phyloP scores from a whole-genome alignment of 345 rosid genomes.

The Anacardium occidentale region DNA sequence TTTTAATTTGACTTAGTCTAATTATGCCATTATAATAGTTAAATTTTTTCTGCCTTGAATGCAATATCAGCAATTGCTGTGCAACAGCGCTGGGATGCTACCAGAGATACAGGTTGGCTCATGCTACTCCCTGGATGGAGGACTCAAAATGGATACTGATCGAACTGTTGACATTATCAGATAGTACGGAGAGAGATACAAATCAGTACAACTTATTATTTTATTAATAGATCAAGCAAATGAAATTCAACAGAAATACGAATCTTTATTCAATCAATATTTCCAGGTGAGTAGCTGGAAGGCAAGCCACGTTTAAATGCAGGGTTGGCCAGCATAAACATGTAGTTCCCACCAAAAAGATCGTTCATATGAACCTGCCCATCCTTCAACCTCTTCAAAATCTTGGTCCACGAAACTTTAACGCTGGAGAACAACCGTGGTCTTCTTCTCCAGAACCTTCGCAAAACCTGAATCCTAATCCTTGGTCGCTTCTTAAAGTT shows the following conservation, averaged over 20 bases:
- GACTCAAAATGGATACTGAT: no score
- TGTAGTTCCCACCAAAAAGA: constrained; percentile 41
- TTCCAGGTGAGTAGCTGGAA: not conserved
- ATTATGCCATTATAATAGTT: no score
- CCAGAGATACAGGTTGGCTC: no score
- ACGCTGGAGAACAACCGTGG: constrained; percentile 19
- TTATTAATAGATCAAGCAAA: no score
- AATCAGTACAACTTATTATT: no score
- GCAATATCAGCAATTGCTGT: no score
- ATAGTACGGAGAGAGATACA: no score
- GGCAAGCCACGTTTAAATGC: constrained; percentile 14
- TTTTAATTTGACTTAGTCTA: no score
- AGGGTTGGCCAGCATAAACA: constrained; percentile 24
- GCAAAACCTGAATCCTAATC: constrained; percentile 23
- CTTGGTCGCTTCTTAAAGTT: constrained; percentile 20
- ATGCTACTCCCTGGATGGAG: no score
- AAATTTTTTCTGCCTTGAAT: no score
- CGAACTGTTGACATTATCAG: no score
- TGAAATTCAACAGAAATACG: not conserved
- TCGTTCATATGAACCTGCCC: constrained; percentile 34
- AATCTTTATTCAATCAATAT: not conserved
- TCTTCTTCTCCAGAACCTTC: constrained; percentile 28
- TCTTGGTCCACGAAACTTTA: constrained; percentile 22
- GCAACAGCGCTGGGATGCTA: no score
- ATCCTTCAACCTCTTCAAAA: constrained; percentile 40